Conservation (phyloP, 2,329 filamentous ascomycete genomes). For the Curvularia hawaiiensis region DNA sequence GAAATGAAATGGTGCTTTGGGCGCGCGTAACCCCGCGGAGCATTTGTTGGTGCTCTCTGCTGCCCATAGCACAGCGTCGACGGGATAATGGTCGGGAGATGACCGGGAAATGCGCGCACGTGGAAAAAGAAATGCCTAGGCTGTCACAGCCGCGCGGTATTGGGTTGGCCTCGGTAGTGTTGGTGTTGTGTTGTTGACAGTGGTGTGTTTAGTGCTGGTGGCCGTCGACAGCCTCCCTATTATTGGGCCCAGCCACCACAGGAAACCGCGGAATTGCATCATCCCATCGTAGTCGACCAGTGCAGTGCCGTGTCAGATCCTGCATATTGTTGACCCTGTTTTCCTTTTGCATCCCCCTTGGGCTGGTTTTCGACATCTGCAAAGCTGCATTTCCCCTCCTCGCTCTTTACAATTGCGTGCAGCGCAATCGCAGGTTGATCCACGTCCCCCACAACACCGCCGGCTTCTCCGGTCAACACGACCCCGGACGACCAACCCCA, state of each 20-base stretch:
- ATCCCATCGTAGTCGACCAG: conserved; percentile 28
- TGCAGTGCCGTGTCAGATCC: conserved; percentile 21
- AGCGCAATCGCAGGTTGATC: conserved; percentile 14
- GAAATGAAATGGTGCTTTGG: conserved; percentile 5
- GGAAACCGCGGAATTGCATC: conserved; percentile 34
- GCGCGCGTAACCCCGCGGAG: conserved; percentile 9
- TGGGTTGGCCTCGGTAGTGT: conserved; percentile 15
- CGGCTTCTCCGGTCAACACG: conserved; percentile 27
- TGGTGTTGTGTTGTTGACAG: neutral
- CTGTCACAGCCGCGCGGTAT: conserved; percentile 1
- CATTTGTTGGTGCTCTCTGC: neutral
- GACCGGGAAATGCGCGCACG: neutral
- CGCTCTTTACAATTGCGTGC: conserved; percentile 11
- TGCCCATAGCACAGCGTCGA: neutral
- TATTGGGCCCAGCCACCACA: conserved; percentile 38
- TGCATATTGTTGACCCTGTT: conserved; percentile 15
- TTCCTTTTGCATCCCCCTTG: conserved; percentile 9
- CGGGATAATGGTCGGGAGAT: neutral
- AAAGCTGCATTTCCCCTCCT: conserved; percentile 8
- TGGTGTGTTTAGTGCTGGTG: neutral
- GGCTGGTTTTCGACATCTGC: conserved; percentile 5
- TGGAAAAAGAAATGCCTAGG: neutral
- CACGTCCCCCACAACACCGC: conserved; percentile 27
- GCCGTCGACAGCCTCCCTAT: conserved; percentile 29
- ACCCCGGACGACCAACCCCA: conserved; percentile 22